These are phyloP conservation scores for Marchantia paleacea DNA, from an alignment of 225 moss, liverwort and hornwort species.

Conservation along the genomic window DNA sequence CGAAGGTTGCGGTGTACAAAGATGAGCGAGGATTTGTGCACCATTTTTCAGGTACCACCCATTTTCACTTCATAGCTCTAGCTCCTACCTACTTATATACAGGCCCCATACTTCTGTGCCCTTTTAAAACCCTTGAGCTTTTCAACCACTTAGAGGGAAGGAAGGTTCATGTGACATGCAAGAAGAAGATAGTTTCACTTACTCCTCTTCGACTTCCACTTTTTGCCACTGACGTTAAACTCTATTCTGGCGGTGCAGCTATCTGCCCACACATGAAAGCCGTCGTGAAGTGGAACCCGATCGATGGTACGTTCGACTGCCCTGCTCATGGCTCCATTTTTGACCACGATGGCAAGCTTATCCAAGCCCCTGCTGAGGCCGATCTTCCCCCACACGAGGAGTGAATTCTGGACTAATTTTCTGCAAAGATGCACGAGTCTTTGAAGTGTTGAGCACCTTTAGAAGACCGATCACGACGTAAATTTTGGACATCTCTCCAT, in stretches of 20 bases:
- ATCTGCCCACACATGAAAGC: constrained; percentile 53
- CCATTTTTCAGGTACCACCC: constrained; percentile 37
- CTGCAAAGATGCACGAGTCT: too few relatives aligned
- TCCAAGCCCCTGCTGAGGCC: constrained; percentile 49
- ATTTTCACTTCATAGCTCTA: background rate
- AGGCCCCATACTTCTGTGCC: background rate
- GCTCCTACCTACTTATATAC: too few relatives aligned
- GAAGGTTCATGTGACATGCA: too few relatives aligned
- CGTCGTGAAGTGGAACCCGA: constrained; percentile 55
- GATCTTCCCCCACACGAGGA: constrained; percentile 23
- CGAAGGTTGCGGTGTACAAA: constrained; percentile 41
- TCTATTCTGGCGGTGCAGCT: constrained; percentile 25
- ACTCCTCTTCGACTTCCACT: too few relatives aligned
- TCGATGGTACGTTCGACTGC: constrained; percentile 56
- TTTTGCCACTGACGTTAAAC: background rate
- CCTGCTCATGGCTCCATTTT: constrained; percentile 58
- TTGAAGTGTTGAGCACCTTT: too few relatives aligned
- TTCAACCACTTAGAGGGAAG: background rate
- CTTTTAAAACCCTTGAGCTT: background rate
- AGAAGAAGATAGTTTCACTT: too few relatives aligned
- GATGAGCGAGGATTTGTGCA: constrained; percentile 35
- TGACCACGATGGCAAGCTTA: constrained; percentile 37
- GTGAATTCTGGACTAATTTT: too few relatives aligned
- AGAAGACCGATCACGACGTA: too few relatives aligned
- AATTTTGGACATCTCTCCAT: too few relatives aligned